Percentiles rank a stretch among this genome's conserved stretches.
Conservation (phyloP, 371 early-diverging fungal genomes). For the Rhizopus stolonifer region DNA sequence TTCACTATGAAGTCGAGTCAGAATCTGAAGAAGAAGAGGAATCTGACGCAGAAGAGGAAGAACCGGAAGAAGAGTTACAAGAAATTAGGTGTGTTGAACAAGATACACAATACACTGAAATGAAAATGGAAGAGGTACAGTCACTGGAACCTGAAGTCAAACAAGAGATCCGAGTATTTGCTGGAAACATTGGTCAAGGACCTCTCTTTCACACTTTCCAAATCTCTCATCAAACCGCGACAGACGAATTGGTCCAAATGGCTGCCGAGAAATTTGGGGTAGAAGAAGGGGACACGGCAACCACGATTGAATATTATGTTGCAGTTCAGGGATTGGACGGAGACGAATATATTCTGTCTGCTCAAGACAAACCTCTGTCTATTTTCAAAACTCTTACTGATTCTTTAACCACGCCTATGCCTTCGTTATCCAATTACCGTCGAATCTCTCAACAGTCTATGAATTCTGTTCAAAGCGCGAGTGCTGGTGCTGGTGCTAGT, state of each 20-base stretch:
- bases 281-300: constrained; percentile 21
- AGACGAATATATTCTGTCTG: constrained; percentile 55
- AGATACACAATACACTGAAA: not conserved
- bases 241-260: constrained; percentile 52
- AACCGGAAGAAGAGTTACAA: constrained; percentile 1
- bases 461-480: too few relatives aligned
- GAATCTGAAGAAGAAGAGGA: constrained; percentile 33
- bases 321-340: constrained; percentile 63
- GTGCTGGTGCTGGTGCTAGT: too few relatives aligned
- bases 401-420: constrained; percentile 62
- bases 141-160: not conserved
- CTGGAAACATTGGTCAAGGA: constrained; percentile 59
- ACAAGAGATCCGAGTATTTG: constrained; percentile 45
- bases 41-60: constrained; percentile 17
- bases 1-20: constrained; percentile 43
- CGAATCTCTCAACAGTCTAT: constrained; percentile 28
- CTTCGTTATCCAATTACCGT: constrained; percentile 34
- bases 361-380: constrained; percentile 58
- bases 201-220: constrained; percentile 57
- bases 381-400: constrained; percentile 61
- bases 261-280: constrained; percentile 48
- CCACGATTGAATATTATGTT: constrained; percentile 47
- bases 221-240: constrained; percentile 38
- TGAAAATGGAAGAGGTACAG: constrained; percentile 5
- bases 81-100: not conserved